phyloP scores from a whole-genome alignment of 2,329 filamentous ascomycete species.

The Paramyrothecium sp. region DNA sequence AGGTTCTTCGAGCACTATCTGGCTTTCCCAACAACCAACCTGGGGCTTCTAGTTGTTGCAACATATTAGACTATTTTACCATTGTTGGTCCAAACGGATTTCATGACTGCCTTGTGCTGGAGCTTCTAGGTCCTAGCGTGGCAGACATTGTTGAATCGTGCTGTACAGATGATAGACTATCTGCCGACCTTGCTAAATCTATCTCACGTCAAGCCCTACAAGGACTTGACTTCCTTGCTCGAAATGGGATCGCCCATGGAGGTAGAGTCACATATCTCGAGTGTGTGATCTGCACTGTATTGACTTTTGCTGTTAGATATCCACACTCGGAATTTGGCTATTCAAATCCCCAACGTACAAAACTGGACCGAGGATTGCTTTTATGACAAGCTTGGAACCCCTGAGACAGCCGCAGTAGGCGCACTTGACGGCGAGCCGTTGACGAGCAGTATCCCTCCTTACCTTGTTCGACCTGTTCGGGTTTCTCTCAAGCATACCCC shows the following conservation, averaged over 20 bases:
- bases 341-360: conserved; percentile 3
- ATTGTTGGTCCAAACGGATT: conserved; percentile 8
- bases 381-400: conserved; percentile 6
- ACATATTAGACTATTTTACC: conserved; percentile 8
- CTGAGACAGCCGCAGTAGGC: conserved; percentile 6
- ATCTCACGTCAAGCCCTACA: conserved; percentile 11
- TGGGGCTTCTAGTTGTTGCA: neutral
- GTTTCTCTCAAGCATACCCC: neutral
- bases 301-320: conserved; percentile 12
- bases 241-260: conserved; percentile 13
- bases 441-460: conserved; percentile 1
- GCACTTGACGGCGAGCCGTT: conserved; percentile 2
- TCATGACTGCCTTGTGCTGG: conserved; percentile 11
- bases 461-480: conserved; percentile 8
- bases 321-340: conserved; percentile 13
- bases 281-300: neutral
- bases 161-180: conserved; percentile 9
- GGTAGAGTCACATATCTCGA: conserved; percentile 3
- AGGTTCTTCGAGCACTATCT: conserved; percentile 5
- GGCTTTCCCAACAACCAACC: neutral
- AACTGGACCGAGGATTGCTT: conserved; percentile 7
- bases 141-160: conserved; percentile 1
- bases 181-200: conserved; percentile 3
- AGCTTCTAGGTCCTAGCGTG: conserved; percentile 8
- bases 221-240: conserved; percentile 11